Percentiles rank a stretch among this genome's conserved stretches.
phyloP scores from a whole-genome alignment of 2,329 filamentous ascomycete genomes.

The Colletotrichum shisoi region DNA sequence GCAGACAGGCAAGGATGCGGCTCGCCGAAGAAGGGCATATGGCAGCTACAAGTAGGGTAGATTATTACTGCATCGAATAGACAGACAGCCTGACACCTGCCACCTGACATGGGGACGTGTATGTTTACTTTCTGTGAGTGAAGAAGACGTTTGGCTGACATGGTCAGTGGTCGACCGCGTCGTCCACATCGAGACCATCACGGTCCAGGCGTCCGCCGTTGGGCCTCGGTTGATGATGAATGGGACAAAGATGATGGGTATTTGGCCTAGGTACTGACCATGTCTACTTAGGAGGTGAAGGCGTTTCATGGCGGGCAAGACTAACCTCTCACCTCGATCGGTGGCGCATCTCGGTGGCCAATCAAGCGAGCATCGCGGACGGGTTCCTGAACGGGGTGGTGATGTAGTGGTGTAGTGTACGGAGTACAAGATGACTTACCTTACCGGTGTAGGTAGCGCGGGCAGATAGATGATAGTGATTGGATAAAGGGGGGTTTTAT shows the following conservation, averaged over 20 bases:
- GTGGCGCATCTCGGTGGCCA: conserved; percentile 18
- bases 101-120: no score
- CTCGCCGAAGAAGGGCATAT: conserved; percentile 12
- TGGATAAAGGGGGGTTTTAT: neutral
- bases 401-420: conserved; percentile 2
- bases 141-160: neutral
- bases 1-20: conserved; percentile 7
- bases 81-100: neutral
- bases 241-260: neutral
- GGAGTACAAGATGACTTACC: neutral
- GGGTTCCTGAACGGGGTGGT: conserved; percentile 19
- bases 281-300: conserved; percentile 1
- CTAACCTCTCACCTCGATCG: conserved; percentile 1
- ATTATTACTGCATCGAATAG: conserved; percentile 30
- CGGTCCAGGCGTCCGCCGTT: no score
- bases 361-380: conserved; percentile 13
- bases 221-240: no score
- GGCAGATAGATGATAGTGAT: neutral
- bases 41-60: conserved; percentile 1
- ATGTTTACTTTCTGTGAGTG: neutral
- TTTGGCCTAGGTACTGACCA: no score
- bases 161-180: no score
- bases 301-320: conserved; percentile 22
- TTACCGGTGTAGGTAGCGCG: neutral
- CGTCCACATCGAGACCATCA: no score